phyloP scores from a whole-genome alignment of 1,139 yeast genomes.

The Schwanniomyces etchellsii region DNA sequence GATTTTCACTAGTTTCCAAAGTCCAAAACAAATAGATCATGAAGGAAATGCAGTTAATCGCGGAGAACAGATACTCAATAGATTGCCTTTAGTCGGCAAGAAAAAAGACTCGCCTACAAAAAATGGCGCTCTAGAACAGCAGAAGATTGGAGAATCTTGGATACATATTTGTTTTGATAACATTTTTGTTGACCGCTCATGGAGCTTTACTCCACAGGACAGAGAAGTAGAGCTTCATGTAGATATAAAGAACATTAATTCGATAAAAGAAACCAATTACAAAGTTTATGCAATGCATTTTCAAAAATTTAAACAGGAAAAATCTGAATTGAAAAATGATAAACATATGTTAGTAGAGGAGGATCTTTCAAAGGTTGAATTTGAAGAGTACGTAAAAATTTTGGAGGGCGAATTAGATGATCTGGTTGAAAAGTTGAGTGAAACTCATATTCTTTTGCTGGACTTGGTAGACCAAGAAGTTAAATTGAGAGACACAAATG shows the following conservation, averaged over 20 bases:
- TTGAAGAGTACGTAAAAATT: slow-evolving; percentile 24
- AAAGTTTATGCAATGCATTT: slow-evolving; percentile 31
- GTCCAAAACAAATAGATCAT: slow-evolving; percentile 14
- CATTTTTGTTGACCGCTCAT: slow-evolving; percentile 35
- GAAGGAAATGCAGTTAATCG: slow-evolving; percentile 3
- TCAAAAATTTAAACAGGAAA: slow-evolving; percentile 11
- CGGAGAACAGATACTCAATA: slow-evolving; percentile 5
- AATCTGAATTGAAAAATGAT: slow-evolving; percentile 3
- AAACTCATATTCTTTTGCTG: slow-evolving; percentile 21
- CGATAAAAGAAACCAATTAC: slow-evolving; percentile 32
- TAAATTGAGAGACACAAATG: slow-evolving; percentile 35
- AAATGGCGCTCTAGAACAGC: slow-evolving; percentile 5
- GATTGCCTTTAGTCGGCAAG: slow-evolving; percentile 9
- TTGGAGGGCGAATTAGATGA: slow-evolving; percentile 27
- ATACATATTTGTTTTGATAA: slow-evolving; percentile 42
- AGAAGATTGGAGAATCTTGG: slow-evolving; percentile 20
- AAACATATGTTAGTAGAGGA: slow-evolving; percentile 4
- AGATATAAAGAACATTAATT: slow-evolving; percentile 28
- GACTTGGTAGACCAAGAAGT: slow-evolving; percentile 30
- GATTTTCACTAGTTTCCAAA: slow-evolving; percentile 34
- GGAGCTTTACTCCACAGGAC: slow-evolving; percentile 33
- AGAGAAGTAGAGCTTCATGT: slow-evolving; percentile 32
- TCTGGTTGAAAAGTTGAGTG: slow-evolving; percentile 23
- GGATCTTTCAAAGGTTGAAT: slow-evolving; percentile 11
- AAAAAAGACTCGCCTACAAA: slow-evolving; percentile 5